Percentiles rank a stretch among this genome's conserved stretches.
phyloP scores from a whole-genome alignment of 306 rosid species.

The Fagus sylvatica region DNA sequence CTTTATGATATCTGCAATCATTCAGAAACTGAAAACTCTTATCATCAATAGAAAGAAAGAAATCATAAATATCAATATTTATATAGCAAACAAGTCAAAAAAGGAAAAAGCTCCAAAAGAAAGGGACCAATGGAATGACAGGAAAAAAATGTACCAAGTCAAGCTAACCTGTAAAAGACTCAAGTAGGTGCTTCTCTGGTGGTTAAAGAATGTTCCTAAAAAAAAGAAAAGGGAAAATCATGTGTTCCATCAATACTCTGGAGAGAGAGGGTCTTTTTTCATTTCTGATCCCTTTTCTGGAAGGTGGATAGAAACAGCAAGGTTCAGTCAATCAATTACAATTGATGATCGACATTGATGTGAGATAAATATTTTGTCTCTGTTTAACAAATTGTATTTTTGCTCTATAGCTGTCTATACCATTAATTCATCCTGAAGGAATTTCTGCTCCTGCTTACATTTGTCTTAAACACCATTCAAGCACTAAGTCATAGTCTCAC shows the following conservation, averaged over 20 bases:
- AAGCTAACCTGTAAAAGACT: not conserved
- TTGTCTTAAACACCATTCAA: not conserved
- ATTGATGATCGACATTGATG: not conserved
- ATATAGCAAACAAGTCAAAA: not conserved
- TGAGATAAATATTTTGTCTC: not conserved
- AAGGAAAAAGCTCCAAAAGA: not conserved
- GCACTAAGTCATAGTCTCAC: not conserved
- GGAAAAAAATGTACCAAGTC: not conserved
- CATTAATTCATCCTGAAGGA: not conserved
- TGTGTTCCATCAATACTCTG: not conserved
- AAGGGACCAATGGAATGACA: not conserved
- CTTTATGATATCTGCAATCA: constrained; percentile 28
- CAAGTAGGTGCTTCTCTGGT: not conserved
- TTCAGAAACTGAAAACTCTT: constrained; percentile 8
- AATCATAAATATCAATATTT: not conserved
- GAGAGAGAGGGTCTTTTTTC: not conserved
- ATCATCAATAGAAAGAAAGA: not conserved
- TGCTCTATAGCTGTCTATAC: not conserved
- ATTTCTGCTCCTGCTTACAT: not conserved
- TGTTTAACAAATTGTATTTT: not conserved
- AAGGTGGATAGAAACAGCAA: not conserved
- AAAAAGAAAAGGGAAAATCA: not conserved
- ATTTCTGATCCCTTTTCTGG: not conserved
- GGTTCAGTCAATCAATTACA: not conserved
- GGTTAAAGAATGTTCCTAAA: not conserved